Base-by-base conservation (phyloP, 495 filamentous ascomycete genomes). In the Trichoderma reesei region DNA sequence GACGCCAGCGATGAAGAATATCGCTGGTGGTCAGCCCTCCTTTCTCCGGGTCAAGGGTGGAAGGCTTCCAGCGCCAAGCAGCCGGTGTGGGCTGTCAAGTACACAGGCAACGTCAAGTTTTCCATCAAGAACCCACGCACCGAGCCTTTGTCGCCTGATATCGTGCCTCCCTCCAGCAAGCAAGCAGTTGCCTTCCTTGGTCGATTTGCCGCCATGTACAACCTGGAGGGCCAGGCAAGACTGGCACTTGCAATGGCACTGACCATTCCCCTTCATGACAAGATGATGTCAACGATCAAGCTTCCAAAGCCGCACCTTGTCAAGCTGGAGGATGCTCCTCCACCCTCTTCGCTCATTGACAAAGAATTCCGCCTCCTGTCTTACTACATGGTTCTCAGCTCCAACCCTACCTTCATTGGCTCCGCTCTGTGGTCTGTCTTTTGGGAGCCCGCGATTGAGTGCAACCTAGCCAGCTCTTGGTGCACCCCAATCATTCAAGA, bases 401-500 rank as follows among this genome's bases (percentile, higher is more conserved):
- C 51, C 51, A 56, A 56, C 26, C 20, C 51, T 11, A 3, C 51
- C 13, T 56, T 56, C 11, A 20, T 68, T 5, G 64, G 60, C 0
- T 68, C 67, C 20, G 48, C 54, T n/a, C 39, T 68, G 1, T 68
- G 66, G 66, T 66, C 64, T 20, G 61, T 68, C 13, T 68, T 68
- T 38, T 68, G 66, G 66, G 60, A 68, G 46, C 66, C 66, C 7
- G 64, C 61, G 6, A 61, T 68, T 48, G 54, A 62, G 10, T 65
- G 63, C 64, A 68, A 66, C 36, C 34, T 65, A 9, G 67, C 63
- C 18, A 68, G 64, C 44, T 46, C 67, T 1, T 68, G 67, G 67
- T 54, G 34, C 26, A 39, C 9, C 20, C 63, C 66, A 39, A 66
- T 65, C 26, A 44, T 63, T 20, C 20, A 66, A 9, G 60, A 60